Conservation (phyloP, 768 basidiomycete species). For the Termitomyces sp. region DNA sequence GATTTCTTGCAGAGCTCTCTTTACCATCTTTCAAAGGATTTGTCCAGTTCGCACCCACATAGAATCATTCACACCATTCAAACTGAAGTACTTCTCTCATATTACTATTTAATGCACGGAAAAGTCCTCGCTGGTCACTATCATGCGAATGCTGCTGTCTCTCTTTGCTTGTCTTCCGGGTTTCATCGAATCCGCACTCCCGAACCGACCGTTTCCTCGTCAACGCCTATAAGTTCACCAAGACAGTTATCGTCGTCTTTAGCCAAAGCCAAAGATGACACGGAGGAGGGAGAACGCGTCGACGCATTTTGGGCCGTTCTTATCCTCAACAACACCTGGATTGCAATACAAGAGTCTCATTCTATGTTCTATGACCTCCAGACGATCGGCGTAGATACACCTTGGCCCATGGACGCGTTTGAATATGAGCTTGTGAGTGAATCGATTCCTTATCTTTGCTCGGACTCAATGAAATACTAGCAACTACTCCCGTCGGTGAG, state of each 20-base stretch:
- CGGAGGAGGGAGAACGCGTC: conserved; percentile 26
- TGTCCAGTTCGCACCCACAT: conserved; percentile 34
- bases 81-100: conserved; percentile 46
- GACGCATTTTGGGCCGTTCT: conserved; percentile 29
- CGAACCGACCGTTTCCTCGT: background rate
- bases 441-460: background rate
- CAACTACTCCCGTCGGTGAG: conserved; percentile 11
- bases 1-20: conserved; percentile 32
- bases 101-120: conserved; percentile 44
- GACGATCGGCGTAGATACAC: conserved; percentile 24
- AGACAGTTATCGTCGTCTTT: conserved; percentile 22
- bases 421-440: conserved; percentile 11
- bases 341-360: conserved; percentile 35
- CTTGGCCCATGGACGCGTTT: conserved; percentile 26
- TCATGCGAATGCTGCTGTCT: conserved; percentile 41
- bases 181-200: conserved; percentile 27
- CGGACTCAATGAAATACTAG: conserved; percentile 3
- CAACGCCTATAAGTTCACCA: conserved; percentile 1
- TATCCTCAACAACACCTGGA: conserved; percentile 41
- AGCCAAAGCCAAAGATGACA: conserved; percentile 12
- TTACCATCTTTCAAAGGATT: conserved; percentile 28
- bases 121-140: conserved; percentile 43
- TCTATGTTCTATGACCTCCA: conserved; percentile 36
- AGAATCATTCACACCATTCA: conserved; percentile 38
- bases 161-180: conserved; percentile 29